Evolutionary conservation across 2,329 filamentous ascomycete genomes (phyloP).

Genomic region (Fusarium nisikadoi): DNA sequence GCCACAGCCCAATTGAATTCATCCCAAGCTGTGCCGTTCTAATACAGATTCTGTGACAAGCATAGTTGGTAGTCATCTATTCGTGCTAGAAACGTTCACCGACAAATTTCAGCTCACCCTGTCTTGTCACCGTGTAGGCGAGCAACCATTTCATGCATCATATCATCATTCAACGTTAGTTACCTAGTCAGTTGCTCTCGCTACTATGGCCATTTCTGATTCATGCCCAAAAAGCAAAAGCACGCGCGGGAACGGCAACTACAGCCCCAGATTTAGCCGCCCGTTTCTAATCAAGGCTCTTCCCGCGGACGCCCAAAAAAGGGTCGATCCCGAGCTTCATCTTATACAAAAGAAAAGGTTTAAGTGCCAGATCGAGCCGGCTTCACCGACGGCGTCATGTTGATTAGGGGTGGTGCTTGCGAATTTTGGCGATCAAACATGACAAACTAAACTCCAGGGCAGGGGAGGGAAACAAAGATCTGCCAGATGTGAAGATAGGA

Average conservation of each 20-base stretch:
- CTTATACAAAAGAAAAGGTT: background rate
- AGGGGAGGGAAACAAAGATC: slow-evolving; percentile 7
- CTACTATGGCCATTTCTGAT: background rate
- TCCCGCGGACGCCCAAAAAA: slow-evolving; percentile 9
- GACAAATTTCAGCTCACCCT: background rate
- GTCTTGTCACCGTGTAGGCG: background rate
- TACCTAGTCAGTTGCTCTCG: background rate
- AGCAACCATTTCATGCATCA: background rate
- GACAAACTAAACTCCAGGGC: background rate
- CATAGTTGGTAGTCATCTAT: background rate
- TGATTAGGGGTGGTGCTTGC: slow-evolving; percentile 14
- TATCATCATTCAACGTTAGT: background rate
- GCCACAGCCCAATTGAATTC: slow-evolving; percentile 7
- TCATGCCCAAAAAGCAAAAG: slow-evolving; percentile 26
- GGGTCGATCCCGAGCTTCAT: background rate
- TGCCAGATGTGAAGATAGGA: slow-evolving; percentile 14
- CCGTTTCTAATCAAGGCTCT: slow-evolving; percentile 21
- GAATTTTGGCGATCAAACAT: slow-evolving; percentile 26
- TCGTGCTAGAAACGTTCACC: slow-evolving; percentile 6
- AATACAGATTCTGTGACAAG: slow-evolving; percentile 12
- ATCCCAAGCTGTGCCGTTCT: slow-evolving; percentile 25
- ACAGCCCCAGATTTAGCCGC: slow-evolving; percentile 37
- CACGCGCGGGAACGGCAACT: slow-evolving; percentile 14
- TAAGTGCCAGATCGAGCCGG: background rate
- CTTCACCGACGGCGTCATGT: background rate